phyloP scores from a whole-genome alignment of 768 basidiomycete genomes.

The Boletales sp. region DNA sequence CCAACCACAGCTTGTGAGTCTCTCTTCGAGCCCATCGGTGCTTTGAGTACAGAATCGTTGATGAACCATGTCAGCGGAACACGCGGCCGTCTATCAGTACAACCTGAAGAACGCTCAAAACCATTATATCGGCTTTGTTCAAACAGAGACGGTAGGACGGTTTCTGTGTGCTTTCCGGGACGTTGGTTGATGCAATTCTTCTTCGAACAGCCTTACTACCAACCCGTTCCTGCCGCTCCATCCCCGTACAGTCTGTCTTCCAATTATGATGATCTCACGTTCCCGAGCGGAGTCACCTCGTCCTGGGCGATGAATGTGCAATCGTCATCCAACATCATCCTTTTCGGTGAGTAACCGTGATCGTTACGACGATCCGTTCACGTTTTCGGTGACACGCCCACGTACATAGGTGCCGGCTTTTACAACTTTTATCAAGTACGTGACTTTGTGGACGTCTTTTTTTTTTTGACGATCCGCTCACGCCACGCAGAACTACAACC shows the following conservation, averaged over 20 bases:
- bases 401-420: too few relatives aligned
- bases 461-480: not conserved
- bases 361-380: too few relatives aligned
- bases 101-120: constrained; percentile 39
- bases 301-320: constrained; percentile 7
- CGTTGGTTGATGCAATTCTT: too few relatives aligned
- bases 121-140: constrained; percentile 49
- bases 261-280: not conserved
- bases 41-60: not conserved
- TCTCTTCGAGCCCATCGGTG: not conserved
- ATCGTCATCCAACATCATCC: constrained; percentile 36
- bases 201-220: too few relatives aligned
- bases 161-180: too few relatives aligned
- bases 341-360: constrained; percentile 30
- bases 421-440: not conserved
- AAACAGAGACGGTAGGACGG: constrained; percentile 46
- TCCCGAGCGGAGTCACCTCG: constrained; percentile 4
- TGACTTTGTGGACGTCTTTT: not conserved
- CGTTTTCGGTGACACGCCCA: too few relatives aligned
- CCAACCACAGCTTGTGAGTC: constrained; percentile 20
- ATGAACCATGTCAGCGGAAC: constrained; percentile 34
- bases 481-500: constrained; percentile 32
- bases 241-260: too few relatives aligned
- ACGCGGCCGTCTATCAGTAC: constrained; percentile 48
- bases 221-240: too few relatives aligned